Evolutionary conservation across 2,329 filamentous ascomycete genomes (phyloP), one percentile per base, ranked within the genome.

Genomic region (Penicillium sp.): DNA sequence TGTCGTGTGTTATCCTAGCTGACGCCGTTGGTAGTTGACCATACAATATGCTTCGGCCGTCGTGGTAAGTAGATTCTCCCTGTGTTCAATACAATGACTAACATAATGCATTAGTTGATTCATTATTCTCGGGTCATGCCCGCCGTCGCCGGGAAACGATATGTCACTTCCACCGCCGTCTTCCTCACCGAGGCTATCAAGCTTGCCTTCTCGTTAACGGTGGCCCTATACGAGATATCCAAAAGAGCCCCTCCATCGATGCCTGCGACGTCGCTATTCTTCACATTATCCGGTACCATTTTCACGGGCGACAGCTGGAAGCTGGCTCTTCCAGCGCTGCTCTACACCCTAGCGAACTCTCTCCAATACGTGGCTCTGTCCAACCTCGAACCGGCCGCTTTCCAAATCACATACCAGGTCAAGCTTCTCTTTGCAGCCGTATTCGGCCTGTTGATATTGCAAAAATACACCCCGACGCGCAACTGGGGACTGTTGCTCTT

Each of bases 121-220:
- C 93, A 97, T 77, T 96, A 97, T 74, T 96, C 92, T 28, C 85
- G 92, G 62, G 86, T 95, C 59, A 97, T 97, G 92, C 89, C 91
- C n/a, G 81, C 86, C 9, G 80, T 83, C 9, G 86, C 87, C 69
- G 90, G 91, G 63, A 90, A 92, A 68, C 87, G 92, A 70, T 97
- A 97, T 74, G 90, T 94, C 65, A 87, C 93, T 40, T 97, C 92
- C 43, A 97, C 94, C 9, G 92, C 93, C 45, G 90, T 99, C 55
- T 90, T 97, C 70, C 81, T 97, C 61, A 94, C 92, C 72, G 94
- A 99, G 75, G 82, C 96, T 47, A 83, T 97, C 65, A 97, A 97
- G 74, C 82, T 97, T 33, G 83, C 86, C 38, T 85, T 97, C 55
- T 95, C 90, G 64, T 78, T 97, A 43, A 91, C 89, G 5, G 87